Conservation (phyloP, 2,329 filamentous ascomycete species). For the Ascochyta fabae region DNA sequence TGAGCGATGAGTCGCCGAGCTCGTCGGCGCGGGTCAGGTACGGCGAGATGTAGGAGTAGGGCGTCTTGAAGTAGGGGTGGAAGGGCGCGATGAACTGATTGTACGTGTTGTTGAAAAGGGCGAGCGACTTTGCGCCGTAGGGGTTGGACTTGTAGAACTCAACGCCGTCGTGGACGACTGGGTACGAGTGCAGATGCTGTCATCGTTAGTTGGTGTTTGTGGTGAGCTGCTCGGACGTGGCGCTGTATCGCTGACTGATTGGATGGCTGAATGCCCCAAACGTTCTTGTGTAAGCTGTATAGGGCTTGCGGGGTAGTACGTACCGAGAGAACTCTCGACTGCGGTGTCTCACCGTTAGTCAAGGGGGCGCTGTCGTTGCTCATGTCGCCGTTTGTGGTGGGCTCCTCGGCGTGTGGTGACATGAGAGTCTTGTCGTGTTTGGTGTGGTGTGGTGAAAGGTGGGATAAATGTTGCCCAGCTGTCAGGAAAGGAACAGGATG, state of each 20-base stretch:
- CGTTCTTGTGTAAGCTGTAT: conserved; percentile 10
- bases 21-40: conserved; percentile 83
- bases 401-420: conserved; percentile 45
- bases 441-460: conserved; percentile 15
- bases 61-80: conserved; percentile 77
- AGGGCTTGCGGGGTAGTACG: conserved; percentile 23
- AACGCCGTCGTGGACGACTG: conserved; percentile 80
- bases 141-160: conserved; percentile 80
- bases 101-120: conserved; percentile 77
- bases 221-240: conserved; percentile 1
- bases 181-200: conserved; percentile 85
- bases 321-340: conserved; percentile 50
- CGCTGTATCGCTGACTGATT: conserved; percentile 14
- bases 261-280: conserved; percentile 7
- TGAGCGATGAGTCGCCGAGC: conserved; percentile 48
- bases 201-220: conserved; percentile 12
- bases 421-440: conserved; percentile 22
- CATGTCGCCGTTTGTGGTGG: conserved; percentile 43
- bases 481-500: conserved; percentile 16
- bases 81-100: conserved; percentile 77
- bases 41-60: conserved; percentile 81
- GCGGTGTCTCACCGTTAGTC: conserved; percentile 51
- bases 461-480: conserved; percentile 11
- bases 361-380: conserved; percentile 37
- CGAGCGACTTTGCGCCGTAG: conserved; percentile 81